phyloP scores from a whole-genome alignment of 257 asterid species.

The Nicotiana knightiana region DNA sequence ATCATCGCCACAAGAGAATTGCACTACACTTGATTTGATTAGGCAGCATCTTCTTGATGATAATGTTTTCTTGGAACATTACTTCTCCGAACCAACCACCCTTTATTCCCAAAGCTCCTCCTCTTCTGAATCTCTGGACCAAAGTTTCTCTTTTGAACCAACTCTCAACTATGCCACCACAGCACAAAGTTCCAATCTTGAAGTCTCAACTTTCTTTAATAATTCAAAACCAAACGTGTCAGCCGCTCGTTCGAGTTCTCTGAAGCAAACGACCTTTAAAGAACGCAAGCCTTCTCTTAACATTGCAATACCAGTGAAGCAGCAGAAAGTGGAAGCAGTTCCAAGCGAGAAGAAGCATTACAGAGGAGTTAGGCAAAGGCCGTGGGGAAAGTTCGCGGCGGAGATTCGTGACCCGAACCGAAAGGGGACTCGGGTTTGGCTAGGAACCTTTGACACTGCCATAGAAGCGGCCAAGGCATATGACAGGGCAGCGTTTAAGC shows the following conservation, averaged over 20 bases:
- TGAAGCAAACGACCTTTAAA: conserved; percentile 1
- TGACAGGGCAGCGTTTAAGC: conserved; percentile 69
- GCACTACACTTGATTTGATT: conserved; percentile 52
- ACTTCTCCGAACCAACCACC: conserved; percentile 10
- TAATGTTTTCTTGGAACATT: conserved; percentile 37
- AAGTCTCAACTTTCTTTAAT: conserved; percentile 2
- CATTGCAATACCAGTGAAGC: conserved; percentile 41
- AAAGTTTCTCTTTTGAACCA: background rate
- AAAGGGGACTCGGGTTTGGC: conserved; percentile 68
- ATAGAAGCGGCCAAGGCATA: conserved; percentile 68
- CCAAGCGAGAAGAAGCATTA: conserved; percentile 30
- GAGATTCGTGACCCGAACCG: conserved; percentile 72
- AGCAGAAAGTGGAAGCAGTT: conserved; percentile 11
- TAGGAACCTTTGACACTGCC: conserved; percentile 67
- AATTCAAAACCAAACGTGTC: background rate
- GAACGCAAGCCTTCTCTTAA: conserved; percentile 60
- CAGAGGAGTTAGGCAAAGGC: conserved; percentile 66
- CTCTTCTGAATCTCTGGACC: conserved; percentile 18
- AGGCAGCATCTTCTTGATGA: conserved; percentile 77
- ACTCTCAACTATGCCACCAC: conserved; percentile 11
- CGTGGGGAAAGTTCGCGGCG: conserved; percentile 73
- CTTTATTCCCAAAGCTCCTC: conserved; percentile 36
- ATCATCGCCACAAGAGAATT: conserved; percentile 32
- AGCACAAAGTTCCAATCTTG: background rate
- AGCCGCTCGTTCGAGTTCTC: background rate